Percentiles rank a stretch among this genome's conserved stretches.
phyloP scores from a whole-genome alignment of 2,329 filamentous ascomycete species.

The Colletotrichum melonis region DNA sequence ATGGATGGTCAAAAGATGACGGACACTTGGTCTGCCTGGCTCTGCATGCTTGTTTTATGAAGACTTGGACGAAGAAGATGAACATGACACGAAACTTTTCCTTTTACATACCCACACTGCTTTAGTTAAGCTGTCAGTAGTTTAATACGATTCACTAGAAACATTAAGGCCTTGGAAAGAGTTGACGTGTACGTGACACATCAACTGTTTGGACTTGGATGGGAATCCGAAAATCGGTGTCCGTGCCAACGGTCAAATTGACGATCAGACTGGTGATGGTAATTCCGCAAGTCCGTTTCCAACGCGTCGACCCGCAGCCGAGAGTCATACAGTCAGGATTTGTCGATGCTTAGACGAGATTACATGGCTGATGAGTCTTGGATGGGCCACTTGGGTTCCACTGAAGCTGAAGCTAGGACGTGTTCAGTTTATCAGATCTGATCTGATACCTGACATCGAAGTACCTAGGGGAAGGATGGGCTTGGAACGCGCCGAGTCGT shows the following conservation, averaged over 20 bases:
- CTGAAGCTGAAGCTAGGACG: slow-evolving; percentile 6
- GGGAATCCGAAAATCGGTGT: not conserved
- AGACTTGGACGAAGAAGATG: not conserved
- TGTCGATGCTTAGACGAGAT: slow-evolving; percentile 15
- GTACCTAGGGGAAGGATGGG: not conserved
- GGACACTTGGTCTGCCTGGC: not conserved
- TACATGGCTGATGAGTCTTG: not conserved
- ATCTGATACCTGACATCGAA: slow-evolving; percentile 18
- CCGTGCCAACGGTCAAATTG: not conserved
- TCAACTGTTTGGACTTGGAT: not conserved
- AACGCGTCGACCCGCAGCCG: slow-evolving; percentile 1
- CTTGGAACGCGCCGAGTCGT: slow-evolving; percentile 18
- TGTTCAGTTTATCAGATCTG: slow-evolving; percentile 31
- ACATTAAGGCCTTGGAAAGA: not conserved
- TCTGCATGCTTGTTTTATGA: not conserved
- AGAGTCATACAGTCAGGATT: not conserved
- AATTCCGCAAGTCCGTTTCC: not conserved
- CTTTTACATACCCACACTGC: slow-evolving; percentile 6
- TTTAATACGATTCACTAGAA: slow-evolving; percentile 1
- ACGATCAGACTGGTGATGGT: not conserved
- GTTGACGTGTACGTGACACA: slow-evolving; percentile 11
- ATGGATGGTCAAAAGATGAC: not conserved
- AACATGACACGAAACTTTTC: slow-evolving; percentile 10
- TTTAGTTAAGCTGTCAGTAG: not conserved
- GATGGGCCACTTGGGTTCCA: slow-evolving; percentile 2